A percentile compares a stretch with the other conserved stretches of the same genome.
These are phyloP conservation scores for Metrosideros polymorpha DNA, from an alignment of 441 rosid genomes.

Conservation along the genomic window DNA sequence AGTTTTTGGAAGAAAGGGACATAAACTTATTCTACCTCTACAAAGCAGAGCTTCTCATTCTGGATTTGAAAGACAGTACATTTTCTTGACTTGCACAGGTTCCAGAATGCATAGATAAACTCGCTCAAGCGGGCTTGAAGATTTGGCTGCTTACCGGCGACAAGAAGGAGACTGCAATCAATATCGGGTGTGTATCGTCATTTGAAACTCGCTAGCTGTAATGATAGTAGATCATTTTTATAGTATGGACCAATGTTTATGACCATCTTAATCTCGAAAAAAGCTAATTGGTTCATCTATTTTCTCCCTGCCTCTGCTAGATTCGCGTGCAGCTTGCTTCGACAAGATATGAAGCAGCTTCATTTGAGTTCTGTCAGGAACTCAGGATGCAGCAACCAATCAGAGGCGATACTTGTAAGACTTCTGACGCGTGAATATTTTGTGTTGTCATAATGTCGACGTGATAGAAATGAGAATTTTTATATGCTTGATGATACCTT, in stretches of 20 bases:
- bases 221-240: neutral
- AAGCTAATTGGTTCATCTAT: neutral
- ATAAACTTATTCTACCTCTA: neutral
- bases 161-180: conserved; percentile 80
- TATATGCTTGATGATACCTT: neutral
- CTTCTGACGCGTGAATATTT: neutral
- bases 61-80: neutral
- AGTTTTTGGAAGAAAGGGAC: neutral
- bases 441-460: neutral
- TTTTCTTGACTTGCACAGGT: conserved; percentile 26
- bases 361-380: conserved; percentile 30
- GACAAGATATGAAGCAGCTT: conserved; percentile 60
- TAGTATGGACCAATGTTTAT: neutral
- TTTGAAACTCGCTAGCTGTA: neutral
- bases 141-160: conserved; percentile 87
- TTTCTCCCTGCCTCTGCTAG: conserved; percentile 17
- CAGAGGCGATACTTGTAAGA: conserved; percentile 16
- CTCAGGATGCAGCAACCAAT: conserved; percentile 16
- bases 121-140: conserved; percentile 73
- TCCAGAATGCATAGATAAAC: conserved; percentile 79
- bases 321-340: conserved; percentile 67
- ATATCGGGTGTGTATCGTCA: conserved; percentile 45
- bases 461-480: neutral
- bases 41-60: neutral
- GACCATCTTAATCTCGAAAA: neutral